phyloP scores from a whole-genome alignment of 2,329 filamentous ascomycete species.

The Cryoendolithus antarcticus region DNA sequence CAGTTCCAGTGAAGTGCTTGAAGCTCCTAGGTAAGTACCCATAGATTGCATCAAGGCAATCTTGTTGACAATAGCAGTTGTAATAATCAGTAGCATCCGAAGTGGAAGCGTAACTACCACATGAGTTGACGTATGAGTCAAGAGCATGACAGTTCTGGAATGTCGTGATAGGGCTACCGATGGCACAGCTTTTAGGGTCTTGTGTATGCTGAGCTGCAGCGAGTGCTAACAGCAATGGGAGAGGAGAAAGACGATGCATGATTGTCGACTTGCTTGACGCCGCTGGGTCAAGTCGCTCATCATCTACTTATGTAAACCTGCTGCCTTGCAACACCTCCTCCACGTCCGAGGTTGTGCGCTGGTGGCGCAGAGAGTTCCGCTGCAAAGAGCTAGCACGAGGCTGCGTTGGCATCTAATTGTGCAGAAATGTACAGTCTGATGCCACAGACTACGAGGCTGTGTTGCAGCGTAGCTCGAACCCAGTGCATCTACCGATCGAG shows the following conservation, averaged over 20 bases:
- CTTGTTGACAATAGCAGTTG: not conserved
- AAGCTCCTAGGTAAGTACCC: not conserved
- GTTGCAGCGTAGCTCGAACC: too few relatives aligned
- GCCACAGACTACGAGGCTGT: too few relatives aligned
- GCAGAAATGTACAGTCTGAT: too few relatives aligned
- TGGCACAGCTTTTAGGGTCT: not conserved
- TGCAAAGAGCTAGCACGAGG: too few relatives aligned
- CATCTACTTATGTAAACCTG: not conserved
- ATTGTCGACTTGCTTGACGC: not conserved
- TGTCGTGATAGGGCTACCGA: not conserved
- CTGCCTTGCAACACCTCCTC: not conserved
- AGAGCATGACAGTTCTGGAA: not conserved
- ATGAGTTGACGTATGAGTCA: not conserved
- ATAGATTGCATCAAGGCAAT: not conserved
- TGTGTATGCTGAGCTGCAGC: not conserved
- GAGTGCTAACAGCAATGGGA: not conserved
- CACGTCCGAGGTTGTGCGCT: not conserved
- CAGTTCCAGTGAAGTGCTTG: not conserved
- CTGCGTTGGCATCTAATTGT: too few relatives aligned
- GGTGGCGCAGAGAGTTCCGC: not conserved
- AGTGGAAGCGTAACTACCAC: not conserved
- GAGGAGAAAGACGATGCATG: not conserved
- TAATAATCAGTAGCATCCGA: not conserved
- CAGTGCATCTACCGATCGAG: too few relatives aligned
- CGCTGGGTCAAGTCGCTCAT: not conserved